Evolutionary conservation across 805 yeast species (phyloP).

Genomic region (Millerago galiae): DNA sequence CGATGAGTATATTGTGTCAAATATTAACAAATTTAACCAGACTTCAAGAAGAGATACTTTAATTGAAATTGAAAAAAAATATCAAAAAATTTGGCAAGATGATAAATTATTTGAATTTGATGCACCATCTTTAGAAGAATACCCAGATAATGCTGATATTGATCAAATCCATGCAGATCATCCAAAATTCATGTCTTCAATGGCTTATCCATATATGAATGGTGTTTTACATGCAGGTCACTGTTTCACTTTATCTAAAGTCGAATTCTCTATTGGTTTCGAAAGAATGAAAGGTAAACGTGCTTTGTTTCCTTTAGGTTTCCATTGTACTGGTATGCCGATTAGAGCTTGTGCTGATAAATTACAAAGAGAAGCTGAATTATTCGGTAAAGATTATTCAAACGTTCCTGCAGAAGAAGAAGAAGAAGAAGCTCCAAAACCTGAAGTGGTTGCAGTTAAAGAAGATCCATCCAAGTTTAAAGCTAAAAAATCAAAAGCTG

Average conservation of each 20-base stretch:
- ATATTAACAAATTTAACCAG: constrained; percentile 22
- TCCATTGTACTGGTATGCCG: constrained; percentile 99
- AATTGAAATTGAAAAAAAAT: constrained; percentile 80
- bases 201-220: constrained; percentile 99
- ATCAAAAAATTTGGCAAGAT: constrained; percentile 82
- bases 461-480: constrained; percentile 87
- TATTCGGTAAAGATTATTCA: constrained; percentile 77
- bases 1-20: neutral
- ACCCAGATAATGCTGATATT: constrained; percentile 41
- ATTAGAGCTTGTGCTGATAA: constrained; percentile 95
- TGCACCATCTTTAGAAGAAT: constrained; percentile 75
- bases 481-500: constrained; percentile 91
- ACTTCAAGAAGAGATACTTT: constrained; percentile 94
- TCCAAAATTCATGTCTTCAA: constrained; percentile 86
- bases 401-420: constrained; percentile 60
- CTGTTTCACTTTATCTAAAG: constrained; percentile 89
- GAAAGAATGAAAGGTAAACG: constrained; percentile 92
- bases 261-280: constrained; percentile 86
- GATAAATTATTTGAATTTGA: constrained; percentile 81
- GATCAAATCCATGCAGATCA: constrained; percentile 71
- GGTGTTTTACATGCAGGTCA: constrained; percentile 99
- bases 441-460: constrained; percentile 29
- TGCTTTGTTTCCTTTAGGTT: constrained; percentile 92
- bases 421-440: constrained; percentile 37
- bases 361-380: constrained; percentile 84